phyloP scores from a whole-genome alignment of 2,329 filamentous ascomycete genomes.

The Bertia moriformis region DNA sequence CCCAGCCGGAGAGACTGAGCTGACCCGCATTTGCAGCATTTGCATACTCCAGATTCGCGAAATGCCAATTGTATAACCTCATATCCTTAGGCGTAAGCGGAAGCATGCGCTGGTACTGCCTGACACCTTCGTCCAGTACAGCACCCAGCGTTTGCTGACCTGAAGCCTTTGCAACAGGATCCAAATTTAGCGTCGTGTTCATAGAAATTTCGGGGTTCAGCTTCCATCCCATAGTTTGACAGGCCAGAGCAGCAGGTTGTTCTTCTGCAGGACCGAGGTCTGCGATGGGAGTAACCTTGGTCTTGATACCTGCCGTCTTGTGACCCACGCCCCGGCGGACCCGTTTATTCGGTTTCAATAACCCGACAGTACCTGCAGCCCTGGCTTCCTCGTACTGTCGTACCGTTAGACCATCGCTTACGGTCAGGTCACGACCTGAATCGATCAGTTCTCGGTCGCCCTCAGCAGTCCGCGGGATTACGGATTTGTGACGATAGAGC shows the following conservation, averaged over 20 bases:
- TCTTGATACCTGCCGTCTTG: constrained; percentile 9
- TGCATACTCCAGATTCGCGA: constrained; percentile 58
- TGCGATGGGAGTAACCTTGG: background rate
- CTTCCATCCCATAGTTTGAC: constrained; percentile 43
- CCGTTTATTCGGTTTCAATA: background rate
- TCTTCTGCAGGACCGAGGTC: constrained; percentile 29
- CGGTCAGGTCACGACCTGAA: constrained; percentile 39
- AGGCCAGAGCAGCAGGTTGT: constrained; percentile 38
- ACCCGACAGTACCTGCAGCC: constrained; percentile 17
- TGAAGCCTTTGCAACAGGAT: constrained; percentile 31
- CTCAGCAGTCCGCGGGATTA: constrained; percentile 37
- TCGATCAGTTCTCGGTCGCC: constrained; percentile 48
- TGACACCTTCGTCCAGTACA: constrained; percentile 51
- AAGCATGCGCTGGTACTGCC: constrained; percentile 48
- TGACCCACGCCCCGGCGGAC: background rate
- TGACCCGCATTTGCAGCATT: constrained; percentile 50
- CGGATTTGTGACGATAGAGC: constrained; percentile 41
- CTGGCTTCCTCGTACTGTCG: constrained; percentile 35
- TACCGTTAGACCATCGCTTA: constrained; percentile 33
- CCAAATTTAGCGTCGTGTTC: constrained; percentile 35
- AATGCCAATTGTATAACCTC: constrained; percentile 56
- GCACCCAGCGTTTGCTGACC: constrained; percentile 41
- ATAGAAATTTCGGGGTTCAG: constrained; percentile 30
- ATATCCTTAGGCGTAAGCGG: constrained; percentile 48
- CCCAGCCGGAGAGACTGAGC: constrained; percentile 52